Base-by-base conservation (phyloP, 495 filamentous ascomycete genomes). In the Penicillium egyptiacum region DNA sequence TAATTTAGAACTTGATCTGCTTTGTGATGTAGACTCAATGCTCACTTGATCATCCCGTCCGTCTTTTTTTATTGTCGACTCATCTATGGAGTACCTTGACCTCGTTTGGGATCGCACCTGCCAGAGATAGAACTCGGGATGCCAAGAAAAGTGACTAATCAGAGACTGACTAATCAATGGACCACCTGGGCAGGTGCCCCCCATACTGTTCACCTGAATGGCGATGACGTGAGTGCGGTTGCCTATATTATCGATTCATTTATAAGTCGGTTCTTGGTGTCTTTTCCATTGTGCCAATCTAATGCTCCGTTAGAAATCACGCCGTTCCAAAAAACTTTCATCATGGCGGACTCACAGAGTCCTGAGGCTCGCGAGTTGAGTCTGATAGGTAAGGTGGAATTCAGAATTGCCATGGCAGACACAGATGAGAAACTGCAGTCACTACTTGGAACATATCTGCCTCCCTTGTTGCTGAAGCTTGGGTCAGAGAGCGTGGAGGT, bases 301-400 rank as follows among this genome's bases (percentile, higher is more conserved):
- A 44, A 28, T 64, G 25, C 17, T 39, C n/a, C 5, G 40, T 11
- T 30, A 37, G 57, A 28, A 28, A 57, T 22, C 20, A 20, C 7
- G 16, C 19, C 14, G n/a, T 1, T 41, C 5, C 53, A 45, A 45
- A 28, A 14, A 25, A 44, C 58, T 40, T 43, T 53, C 55, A 60
- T 50, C 44, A 79, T 79, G 76, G 68, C 75, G 54, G 70, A 70
- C 50, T 63, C 68, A 55, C 68, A 65, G 61, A 77, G 70, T 67
- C 61, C 62, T 86, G 89, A 91, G 70, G 83, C 82, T 64, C 80
- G 84, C 52, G 94, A 98, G 78, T 82, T 97, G 58, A 85, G 83
- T 56, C 84, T 97, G 51, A 80, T 96, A 58, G 89, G 89, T 62
- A 96, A 95, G 65, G 89, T 97, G 47, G 91, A 96, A 70, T 87